Evolutionary conservation across 352 stramenopile genomes (phyloP).

Genomic region (Phytophthora idaei): DNA sequence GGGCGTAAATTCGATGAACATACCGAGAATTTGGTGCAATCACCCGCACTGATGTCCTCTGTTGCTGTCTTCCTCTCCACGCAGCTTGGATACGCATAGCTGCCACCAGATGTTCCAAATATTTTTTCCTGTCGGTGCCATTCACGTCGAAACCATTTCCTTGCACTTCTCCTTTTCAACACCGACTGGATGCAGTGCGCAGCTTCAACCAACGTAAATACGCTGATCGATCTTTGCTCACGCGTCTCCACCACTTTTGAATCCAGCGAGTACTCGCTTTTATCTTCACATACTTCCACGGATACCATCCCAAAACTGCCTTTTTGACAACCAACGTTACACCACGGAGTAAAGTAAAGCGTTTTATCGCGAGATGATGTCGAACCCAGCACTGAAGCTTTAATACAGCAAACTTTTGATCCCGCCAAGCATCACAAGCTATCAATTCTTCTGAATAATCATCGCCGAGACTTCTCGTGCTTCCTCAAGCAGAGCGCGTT

Average conservation of each 20-base stretch:
- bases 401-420: constrained; percentile 18
- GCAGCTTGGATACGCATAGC: constrained; percentile 53
- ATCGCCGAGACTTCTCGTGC: constrained; percentile 48
- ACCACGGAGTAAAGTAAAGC: constrained; percentile 9
- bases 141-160: constrained; percentile 23
- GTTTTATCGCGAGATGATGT: constrained; percentile 17
- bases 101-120: constrained; percentile 41
- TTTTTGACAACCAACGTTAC: constrained; percentile 18
- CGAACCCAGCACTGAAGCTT: constrained; percentile 53
- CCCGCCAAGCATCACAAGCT: constrained; percentile 4
- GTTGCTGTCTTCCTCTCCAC: constrained; percentile 40
- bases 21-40: neutral
- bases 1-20: neutral
- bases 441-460: constrained; percentile 59
- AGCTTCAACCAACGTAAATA: constrained; percentile 39
- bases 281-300: constrained; percentile 19
- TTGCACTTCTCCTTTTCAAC: constrained; percentile 37
- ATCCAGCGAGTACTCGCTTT: constrained; percentile 17
- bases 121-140: constrained; percentile 19
- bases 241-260: constrained; percentile 57
- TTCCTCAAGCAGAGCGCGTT: constrained; percentile 35
- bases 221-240: constrained; percentile 19
- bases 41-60: neutral
- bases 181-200: constrained; percentile 52
- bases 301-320: constrained; percentile 30